A percentile compares a stretch with the other conserved stretches of the same genome.
These are phyloP conservation scores for Allium sativum DNA, from an alignment of 106 monocot genomes.

Conservation along the genomic window DNA sequence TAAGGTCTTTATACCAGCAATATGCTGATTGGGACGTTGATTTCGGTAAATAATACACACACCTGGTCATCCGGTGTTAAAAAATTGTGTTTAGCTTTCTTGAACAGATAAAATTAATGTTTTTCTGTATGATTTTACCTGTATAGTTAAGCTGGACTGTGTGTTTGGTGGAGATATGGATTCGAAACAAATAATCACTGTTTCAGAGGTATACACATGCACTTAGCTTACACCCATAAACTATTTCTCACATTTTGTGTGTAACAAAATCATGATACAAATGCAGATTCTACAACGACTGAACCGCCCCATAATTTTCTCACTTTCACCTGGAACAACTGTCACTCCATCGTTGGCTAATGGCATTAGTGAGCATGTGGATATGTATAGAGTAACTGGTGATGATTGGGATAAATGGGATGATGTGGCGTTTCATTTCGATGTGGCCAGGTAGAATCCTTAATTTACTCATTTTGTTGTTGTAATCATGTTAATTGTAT, in stretches of 20 bases:
- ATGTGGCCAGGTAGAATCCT: constrained; percentile 52
- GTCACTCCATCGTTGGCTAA: constrained; percentile 56
- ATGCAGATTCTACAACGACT: constrained; percentile 56
- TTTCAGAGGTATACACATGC: constrained; percentile 51
- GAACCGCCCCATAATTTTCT: constrained; percentile 55
- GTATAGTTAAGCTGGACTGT: constrained; percentile 89
- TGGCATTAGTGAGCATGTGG: constrained; percentile 38
- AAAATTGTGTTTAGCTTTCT: no score
- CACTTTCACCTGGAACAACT: constrained; percentile 70
- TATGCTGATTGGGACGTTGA: constrained; percentile 96
- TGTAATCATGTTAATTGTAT: no score
- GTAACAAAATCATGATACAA: not conserved
- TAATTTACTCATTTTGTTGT: not conserved
- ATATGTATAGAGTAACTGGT: constrained; percentile 88
- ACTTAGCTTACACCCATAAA: not conserved
- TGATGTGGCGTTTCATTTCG: constrained; percentile 70
- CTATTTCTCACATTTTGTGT: not conserved
- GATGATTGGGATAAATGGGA: constrained; percentile 95
- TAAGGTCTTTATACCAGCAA: constrained; percentile 75
- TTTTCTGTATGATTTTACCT: no score
- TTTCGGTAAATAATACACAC: constrained; percentile 45
- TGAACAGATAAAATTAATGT: no score
- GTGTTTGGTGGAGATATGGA: constrained; percentile 86
- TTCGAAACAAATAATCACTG: constrained; percentile 53
- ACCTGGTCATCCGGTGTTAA: no score